Conservation (phyloP, 139 green algal genomes). For the Chlorella sorokiniana region DNA sequence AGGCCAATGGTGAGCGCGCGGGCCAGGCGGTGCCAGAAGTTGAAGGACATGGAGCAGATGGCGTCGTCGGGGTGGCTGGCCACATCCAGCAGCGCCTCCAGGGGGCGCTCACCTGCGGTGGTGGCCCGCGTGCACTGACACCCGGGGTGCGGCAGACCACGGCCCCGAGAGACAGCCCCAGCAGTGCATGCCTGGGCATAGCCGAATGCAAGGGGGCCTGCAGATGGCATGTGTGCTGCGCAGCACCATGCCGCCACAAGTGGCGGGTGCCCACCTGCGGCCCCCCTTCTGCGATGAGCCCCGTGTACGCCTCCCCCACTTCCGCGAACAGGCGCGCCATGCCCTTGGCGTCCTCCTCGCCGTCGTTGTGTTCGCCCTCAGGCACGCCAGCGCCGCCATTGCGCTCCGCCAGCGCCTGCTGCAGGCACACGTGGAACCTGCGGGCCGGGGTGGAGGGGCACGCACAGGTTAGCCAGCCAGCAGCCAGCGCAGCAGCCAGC, state of each 20-base stretch:
- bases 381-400: neutral
- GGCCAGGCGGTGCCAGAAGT: constrained; percentile 89
- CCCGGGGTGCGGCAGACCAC: neutral
- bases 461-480: too few species aligned
- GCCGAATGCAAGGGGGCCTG: too few species aligned
- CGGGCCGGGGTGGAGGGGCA: neutral
- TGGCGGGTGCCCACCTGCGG: constrained; percentile 56
- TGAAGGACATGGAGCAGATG: constrained; percentile 85
- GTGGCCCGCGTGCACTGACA: neutral
- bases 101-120: constrained; percentile 50
- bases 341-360: constrained; percentile 86
- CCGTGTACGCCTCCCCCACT: constrained; percentile 87
- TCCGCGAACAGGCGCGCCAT: constrained; percentile 94
- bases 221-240: neutral
- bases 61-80: constrained; percentile 74
- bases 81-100: constrained; percentile 90
- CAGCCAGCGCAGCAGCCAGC: neutral
- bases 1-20: constrained; percentile 47
- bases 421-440: constrained; percentile 66
- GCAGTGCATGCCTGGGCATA: too few species aligned
- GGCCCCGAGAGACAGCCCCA: too few species aligned
- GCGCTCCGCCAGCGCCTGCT: constrained; percentile 45
- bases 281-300: constrained; percentile 55
- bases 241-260: neutral
- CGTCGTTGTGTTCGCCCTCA: constrained; percentile 67